phyloP scores from a whole-genome alignment of 2,329 filamentous ascomycete genomes.

The Colletotrichum sp. region DNA sequence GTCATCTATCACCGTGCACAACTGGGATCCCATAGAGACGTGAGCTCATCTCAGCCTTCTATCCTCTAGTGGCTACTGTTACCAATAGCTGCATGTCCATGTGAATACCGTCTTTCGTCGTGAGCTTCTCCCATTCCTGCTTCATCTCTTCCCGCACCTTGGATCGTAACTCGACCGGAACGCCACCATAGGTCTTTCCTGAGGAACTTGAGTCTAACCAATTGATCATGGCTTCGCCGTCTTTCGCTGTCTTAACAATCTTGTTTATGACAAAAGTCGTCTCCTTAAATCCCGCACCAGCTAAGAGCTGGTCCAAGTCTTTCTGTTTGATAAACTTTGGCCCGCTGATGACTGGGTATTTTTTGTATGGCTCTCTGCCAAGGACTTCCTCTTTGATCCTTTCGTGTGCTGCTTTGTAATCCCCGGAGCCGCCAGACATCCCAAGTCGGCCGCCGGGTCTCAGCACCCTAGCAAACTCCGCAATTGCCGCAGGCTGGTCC shows the following conservation, averaged over 20 bases:
- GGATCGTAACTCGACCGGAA: neutral
- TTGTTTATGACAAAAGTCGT: neutral
- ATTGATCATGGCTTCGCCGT: neutral
- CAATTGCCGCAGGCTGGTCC: neutral
- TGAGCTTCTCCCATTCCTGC: neutral
- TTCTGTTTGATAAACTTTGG: neutral
- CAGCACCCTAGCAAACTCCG: constrained; percentile 7
- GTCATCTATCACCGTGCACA: neutral
- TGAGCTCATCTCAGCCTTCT: neutral
- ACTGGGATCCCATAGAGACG: neutral
- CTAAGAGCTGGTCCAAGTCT: neutral
- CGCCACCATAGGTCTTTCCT: neutral
- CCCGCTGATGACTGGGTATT: neutral
- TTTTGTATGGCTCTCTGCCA: neutral
- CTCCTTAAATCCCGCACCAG: neutral
- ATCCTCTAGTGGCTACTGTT: neutral
- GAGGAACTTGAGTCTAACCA: constrained; percentile 10
- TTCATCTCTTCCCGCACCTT: neutral
- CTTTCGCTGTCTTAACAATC: neutral
- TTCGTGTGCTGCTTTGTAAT: neutral
- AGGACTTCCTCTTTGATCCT: neutral
- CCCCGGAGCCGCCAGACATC: constrained; percentile 2
- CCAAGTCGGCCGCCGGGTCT: neutral
- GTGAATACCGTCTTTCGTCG: neutral
- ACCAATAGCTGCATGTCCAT: constrained; percentile 1